A percentile compares a stretch with the other conserved stretches of the same genome.
Evolutionary conservation across 1,284 basidiomycete species (phyloP).

Genomic region (Trametes hirsuta): DNA sequence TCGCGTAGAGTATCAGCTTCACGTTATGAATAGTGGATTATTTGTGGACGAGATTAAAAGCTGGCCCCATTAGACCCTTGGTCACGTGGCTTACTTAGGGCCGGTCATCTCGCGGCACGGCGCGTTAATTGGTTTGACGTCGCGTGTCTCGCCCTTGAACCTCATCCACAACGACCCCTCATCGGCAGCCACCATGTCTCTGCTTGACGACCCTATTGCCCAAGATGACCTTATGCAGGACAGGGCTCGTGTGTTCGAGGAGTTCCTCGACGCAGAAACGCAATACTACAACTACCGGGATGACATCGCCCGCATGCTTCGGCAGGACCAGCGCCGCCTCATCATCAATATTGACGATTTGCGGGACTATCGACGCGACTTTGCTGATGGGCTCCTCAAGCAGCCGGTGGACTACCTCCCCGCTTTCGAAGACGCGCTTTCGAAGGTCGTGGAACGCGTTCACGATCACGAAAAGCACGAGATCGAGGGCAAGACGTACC

Average conservation of each 20-base stretch:
- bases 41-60: background rate
- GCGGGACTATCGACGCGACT: constrained; percentile 90
- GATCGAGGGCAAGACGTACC: constrained; percentile 78
- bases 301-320: constrained; percentile 85
- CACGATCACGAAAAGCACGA: constrained; percentile 86
- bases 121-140: constrained; percentile 24
- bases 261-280: constrained; percentile 86
- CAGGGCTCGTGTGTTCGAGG: constrained; percentile 80
- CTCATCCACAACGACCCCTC: constrained; percentile 26
- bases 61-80: background rate
- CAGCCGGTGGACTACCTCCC: constrained; percentile 91
- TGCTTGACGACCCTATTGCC: constrained; percentile 59
- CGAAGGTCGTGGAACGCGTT: constrained; percentile 74
- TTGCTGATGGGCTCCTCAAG: constrained; percentile 82
- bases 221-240: constrained; percentile 78
- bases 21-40: too few relatives aligned
- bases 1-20: too few relatives aligned
- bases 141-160: constrained; percentile 17
- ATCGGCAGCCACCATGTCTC: constrained; percentile 51
- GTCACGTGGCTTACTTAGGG: constrained; percentile 32
- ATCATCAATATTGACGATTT: constrained; percentile 97
- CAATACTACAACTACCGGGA: constrained; percentile 84
- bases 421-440: constrained; percentile 88
- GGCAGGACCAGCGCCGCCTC: constrained; percentile 84
- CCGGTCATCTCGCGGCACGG: constrained; percentile 32